Evolutionary conservation across 2,329 filamentous ascomycete genomes (phyloP).

Genomic region (Talaromyces sp.): DNA sequence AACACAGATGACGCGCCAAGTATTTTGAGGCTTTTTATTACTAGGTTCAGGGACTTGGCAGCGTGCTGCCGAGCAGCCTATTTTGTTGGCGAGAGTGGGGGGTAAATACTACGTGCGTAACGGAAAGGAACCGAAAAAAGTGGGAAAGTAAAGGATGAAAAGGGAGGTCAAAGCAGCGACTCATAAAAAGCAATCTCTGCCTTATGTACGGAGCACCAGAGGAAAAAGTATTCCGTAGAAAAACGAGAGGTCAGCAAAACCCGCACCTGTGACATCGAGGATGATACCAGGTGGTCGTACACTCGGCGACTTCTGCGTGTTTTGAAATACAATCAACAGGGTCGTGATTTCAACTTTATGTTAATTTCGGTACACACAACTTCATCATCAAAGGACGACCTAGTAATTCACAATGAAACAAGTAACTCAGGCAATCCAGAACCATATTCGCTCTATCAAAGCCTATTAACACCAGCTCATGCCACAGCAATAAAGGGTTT

Average conservation of each 20-base stretch:
- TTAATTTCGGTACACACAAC: not conserved
- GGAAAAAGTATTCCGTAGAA: too few species aligned
- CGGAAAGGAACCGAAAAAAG: too few species aligned
- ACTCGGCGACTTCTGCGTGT: not conserved
- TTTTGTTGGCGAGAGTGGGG: too few species aligned
- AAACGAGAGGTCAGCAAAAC: not conserved
- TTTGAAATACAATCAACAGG: not conserved
- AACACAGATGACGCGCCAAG: too few species aligned
- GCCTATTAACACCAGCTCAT: not conserved
- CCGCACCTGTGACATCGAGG: not conserved
- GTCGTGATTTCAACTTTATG: not conserved
- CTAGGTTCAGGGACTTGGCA: too few species aligned
- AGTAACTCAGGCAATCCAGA: constrained; percentile 3
- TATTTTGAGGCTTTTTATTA: too few species aligned
- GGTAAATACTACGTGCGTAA: too few species aligned
- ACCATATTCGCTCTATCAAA: constrained; percentile 5
- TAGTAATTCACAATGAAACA: not conserved
- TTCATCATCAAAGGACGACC: not conserved
- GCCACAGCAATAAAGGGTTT: not conserved
- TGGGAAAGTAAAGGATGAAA: too few species aligned
- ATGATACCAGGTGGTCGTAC: not conserved
- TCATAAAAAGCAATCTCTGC: too few species aligned
- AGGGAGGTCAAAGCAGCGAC: too few species aligned
- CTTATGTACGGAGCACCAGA: too few species aligned
- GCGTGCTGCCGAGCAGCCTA: too few species aligned